Evolutionary conservation across 371 early-diverging fungal species (phyloP).

Genomic region (Funneliformis caledonium): DNA sequence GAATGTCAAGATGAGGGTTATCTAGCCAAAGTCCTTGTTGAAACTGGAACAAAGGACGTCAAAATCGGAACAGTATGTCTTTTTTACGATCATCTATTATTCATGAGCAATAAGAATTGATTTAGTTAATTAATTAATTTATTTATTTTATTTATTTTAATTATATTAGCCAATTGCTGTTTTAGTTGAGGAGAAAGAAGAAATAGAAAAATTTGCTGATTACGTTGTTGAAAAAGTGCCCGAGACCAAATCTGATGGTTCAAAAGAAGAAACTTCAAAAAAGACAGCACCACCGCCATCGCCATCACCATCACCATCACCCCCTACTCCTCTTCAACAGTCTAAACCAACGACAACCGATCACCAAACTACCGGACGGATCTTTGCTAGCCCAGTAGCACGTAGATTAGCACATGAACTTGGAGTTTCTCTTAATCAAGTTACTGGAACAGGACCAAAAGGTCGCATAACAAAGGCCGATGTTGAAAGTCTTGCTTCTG

Average conservation of each 20-base stretch:
- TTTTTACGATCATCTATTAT: neutral
- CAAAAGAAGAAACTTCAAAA: slow-evolving; percentile 28
- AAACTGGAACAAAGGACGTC: slow-evolving; percentile 79
- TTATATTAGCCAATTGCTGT: slow-evolving; percentile 85
- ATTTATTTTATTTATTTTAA: neutral
- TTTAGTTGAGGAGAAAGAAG: slow-evolving; percentile 88
- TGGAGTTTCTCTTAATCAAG: slow-evolving; percentile 73
- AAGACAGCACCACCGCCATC: slow-evolving; percentile 13
- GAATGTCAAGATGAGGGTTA: slow-evolving; percentile 99
- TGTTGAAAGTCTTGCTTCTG: slow-evolving; percentile 62
- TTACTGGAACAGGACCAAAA: slow-evolving; percentile 90
- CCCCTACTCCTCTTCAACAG: too few species aligned
- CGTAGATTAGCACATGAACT: slow-evolving; percentile 86
- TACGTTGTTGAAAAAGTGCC: slow-evolving; percentile 66
- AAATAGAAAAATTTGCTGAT: slow-evolving; percentile 85
- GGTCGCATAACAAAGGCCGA: slow-evolving; percentile 93
- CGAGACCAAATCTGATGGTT: slow-evolving; percentile 48
- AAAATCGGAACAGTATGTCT: slow-evolving; percentile 46
- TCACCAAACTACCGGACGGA: slow-evolving; percentile 55
- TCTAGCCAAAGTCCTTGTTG: slow-evolving; percentile 91
- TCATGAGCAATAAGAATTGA: neutral
- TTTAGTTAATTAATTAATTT: neutral
- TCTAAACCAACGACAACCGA: neutral
- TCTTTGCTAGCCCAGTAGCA: slow-evolving; percentile 91
- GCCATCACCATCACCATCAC: neutral